These are phyloP conservation scores for Aspergillus campestris DNA, from an alignment of 495 filamentous ascomycete species.

Conservation along the genomic window DNA sequence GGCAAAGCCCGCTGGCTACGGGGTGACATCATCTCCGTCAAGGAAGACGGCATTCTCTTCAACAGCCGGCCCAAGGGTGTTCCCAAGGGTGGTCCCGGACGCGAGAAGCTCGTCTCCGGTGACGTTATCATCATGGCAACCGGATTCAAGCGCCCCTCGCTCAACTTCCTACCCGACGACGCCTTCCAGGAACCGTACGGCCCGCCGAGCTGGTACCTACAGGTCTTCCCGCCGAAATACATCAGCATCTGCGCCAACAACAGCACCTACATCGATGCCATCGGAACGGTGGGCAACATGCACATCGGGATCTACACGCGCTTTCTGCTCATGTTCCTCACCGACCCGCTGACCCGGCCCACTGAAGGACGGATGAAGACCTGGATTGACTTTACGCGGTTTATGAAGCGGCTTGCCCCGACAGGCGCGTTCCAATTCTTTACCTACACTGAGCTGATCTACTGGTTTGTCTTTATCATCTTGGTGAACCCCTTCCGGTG, in stretches of 20 bases:
- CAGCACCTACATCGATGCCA: conserved; percentile 74
- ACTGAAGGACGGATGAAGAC: conserved; percentile 65
- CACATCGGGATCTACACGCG: conserved; percentile 86
- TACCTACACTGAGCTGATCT: conserved; percentile 74
- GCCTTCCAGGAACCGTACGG: conserved; percentile 62
- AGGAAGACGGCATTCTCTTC: conserved; percentile 56
- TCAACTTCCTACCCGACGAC: conserved; percentile 63
- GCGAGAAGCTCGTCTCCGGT: conserved; percentile 50
- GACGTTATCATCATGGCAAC: conserved; percentile 82
- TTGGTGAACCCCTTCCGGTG: conserved; percentile 78
- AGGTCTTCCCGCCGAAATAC: conserved; percentile 61
- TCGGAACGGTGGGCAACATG: conserved; percentile 73
- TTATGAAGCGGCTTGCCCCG: conserved; percentile 59
- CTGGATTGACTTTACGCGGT: conserved; percentile 81
- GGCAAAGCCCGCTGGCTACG: conserved; percentile 73
- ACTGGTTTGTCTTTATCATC: conserved; percentile 77
- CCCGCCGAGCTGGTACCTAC: conserved; percentile 82
- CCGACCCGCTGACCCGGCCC: conserved; percentile 67
- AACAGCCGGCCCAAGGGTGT: conserved; percentile 65
- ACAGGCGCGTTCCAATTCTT: conserved; percentile 78
- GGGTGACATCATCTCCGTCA: conserved; percentile 64
- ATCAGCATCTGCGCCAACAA: conserved; percentile 69
- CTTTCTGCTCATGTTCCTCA: conserved; percentile 76
- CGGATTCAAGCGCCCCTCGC: conserved; percentile 63
- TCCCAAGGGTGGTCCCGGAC: conserved; percentile 62